Base-by-base conservation (phyloP, 1,139 yeast genomes). In the Saccharomyces hybrid region DNA sequence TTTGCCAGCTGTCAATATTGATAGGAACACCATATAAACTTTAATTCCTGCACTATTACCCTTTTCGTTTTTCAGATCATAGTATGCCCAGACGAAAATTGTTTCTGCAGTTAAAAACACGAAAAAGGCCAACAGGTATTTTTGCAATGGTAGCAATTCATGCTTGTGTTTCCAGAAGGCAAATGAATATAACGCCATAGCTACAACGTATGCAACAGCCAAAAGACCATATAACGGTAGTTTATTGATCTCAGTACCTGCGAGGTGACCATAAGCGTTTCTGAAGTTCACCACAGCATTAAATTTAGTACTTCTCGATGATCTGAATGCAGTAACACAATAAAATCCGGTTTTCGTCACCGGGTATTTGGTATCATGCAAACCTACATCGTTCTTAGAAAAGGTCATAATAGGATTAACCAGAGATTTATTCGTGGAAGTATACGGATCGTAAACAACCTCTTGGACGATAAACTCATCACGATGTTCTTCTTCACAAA, bases 181-280 rank as follows among this genome's bases (percentile, higher is more conserved):
- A 73, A 89, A 91, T 32, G 88, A 84, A 76, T 90, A 95, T 56
- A 88, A 76, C 9, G 88, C 84, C 66, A 90, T 77, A 5, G 90
- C 84, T 48, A 88, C 85, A 13, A 87, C 88, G 67, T 93, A 95
- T 51, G 88, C 83, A 52, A 93, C 76, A 1, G 97, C 88, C 62
- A 91, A 76, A 27, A 88, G 81, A 1, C 96, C 98, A 68, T 88
- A 95, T 41, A 91, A 82, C 4, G 96, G 90, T 59, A 93, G 77
- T 65, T 91, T 89, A 27, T 98, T 96, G 60, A 89, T 85, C 69
- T 93, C 96, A 52, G 93, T 77, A 4, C 96, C 99, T 42, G 95
- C 81, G 57, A 93, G 76, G 58, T 88, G 81, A 54, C 99, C 99
- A 71, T 80, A 93, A 2, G 98, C 88, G 71, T 90, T 91, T 73